Evolutionary conservation across 345 rosid genomes (phyloP), one percentile per base, ranked within the genome.

Genomic region (Hibiscus mutabilis): DNA sequence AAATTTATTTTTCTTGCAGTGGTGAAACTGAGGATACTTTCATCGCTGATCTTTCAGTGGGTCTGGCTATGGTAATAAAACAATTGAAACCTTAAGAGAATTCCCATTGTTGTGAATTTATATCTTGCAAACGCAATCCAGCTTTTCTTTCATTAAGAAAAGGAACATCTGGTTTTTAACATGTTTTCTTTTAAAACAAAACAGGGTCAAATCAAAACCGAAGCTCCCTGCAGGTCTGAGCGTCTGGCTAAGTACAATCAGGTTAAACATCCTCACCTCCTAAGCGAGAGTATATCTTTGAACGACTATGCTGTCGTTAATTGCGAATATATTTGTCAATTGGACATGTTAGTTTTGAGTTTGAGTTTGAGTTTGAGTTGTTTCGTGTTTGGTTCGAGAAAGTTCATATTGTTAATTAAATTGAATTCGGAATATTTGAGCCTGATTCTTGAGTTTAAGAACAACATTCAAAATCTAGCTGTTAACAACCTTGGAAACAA

Each of bases 221-320:
- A 98, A 69, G 98, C 98, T 35, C 98, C 99, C 21, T 90, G 98
- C 90, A 86, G 99, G 79, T 95, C 99, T 0, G 99, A 95, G 86
- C 88, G 98, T 59, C 96, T 95, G 44, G 98, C 97, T 3, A 95
- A 95, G 51, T 95, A 92, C 80, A 95, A 92, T 74, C 98, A 91
- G 96, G 97, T 88, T 70, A 55, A 42, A 60, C 47, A 65, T 65
- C 42, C 33, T n/a, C 2, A 0, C 60, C 37, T 5, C 9, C 18
- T 21, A 29, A 19, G 19, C 15, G 0, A 13, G n/a, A 2, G 5
- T 40, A 13, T 27, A 9, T 9, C 40, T 19, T 31, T 60, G 19
- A 29, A 29, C 29, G 40, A 16, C 7, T 58, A n/a, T 29, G 1
- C 15, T 24, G 19, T 44, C 53, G 16, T 25, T 16, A 27, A 25